These are phyloP conservation scores for Solanum etuberosum DNA, from an alignment of 257 asterid genomes.

Conservation along the genomic window DNA sequence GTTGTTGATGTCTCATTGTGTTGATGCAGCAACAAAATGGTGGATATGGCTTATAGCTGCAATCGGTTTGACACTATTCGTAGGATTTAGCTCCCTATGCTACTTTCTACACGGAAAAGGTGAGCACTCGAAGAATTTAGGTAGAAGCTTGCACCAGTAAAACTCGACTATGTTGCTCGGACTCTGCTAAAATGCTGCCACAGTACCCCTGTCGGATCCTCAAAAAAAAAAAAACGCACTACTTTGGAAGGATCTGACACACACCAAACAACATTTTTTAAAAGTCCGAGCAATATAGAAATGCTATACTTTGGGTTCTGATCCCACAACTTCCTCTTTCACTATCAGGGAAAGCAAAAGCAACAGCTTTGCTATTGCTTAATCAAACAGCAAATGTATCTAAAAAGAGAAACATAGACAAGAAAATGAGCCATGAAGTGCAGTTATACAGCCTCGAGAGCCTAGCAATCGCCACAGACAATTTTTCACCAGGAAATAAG, in stretches of 20 bases:
- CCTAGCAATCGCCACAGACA: neutral
- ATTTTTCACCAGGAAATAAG: neutral
- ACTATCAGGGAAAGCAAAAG: neutral
- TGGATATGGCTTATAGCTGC: neutral
- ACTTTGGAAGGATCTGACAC: neutral
- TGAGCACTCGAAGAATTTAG: neutral
- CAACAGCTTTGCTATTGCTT: neutral
- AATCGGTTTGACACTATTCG: neutral
- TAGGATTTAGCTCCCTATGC: neutral
- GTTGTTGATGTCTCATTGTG: neutral
- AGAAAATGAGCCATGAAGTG: conserved; percentile 1
- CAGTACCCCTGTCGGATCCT: neutral
- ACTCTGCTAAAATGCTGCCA: neutral
- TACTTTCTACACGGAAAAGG: neutral
- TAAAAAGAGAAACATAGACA: neutral
- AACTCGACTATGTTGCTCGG: neutral
- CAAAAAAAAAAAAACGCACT: neutral
- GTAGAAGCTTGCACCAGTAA: neutral
- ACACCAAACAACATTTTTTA: neutral
- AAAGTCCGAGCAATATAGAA: neutral
- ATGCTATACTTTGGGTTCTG: neutral
- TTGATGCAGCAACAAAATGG: neutral
- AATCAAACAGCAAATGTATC: neutral
- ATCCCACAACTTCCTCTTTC: neutral
- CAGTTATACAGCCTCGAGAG: neutral